Conservation (phyloP, 441 rosid species). For the Eutrema salsugineum region DNA sequence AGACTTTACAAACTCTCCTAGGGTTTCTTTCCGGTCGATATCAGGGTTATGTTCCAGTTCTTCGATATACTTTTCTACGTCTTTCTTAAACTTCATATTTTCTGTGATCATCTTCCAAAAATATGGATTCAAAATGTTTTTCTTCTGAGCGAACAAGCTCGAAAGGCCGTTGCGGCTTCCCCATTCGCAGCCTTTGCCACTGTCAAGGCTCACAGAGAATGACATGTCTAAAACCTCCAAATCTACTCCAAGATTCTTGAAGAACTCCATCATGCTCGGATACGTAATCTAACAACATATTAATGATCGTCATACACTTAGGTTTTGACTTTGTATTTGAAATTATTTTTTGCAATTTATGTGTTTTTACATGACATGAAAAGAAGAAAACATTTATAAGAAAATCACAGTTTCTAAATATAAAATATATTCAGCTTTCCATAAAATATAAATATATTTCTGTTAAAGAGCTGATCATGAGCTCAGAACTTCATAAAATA, state of each 20-base stretch:
- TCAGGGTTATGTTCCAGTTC: constrained; percentile 55
- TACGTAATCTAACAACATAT: constrained; percentile 52
- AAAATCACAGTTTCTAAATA: no score
- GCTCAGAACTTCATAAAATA: no score
- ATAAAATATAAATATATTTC: no score
- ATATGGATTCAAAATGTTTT: constrained; percentile 50
- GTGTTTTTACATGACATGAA: no score
- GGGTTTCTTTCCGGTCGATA: constrained; percentile 48
- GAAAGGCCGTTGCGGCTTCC: constrained; percentile 72
- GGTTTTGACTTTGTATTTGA: no score
- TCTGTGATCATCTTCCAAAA: constrained; percentile 87
- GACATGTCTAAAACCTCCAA: constrained; percentile 82
- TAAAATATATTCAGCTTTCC: no score
- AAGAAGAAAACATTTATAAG: no score
- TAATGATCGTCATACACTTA: neutral
- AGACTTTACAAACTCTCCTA: constrained; percentile 55
- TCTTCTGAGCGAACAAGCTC: constrained; percentile 69
- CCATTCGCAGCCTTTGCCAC: constrained; percentile 76
- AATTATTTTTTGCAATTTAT: neutral
- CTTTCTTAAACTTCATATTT: constrained; percentile 53
- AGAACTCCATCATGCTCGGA: constrained; percentile 77
- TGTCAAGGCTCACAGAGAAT: constrained; percentile 70
- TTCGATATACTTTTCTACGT: constrained; percentile 61
- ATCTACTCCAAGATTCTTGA: constrained; percentile 68
- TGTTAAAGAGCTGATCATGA: no score